These are phyloP conservation scores for Nicotiana tabacum DNA, from an alignment of 257 asterid genomes.

Conservation along the genomic window DNA sequence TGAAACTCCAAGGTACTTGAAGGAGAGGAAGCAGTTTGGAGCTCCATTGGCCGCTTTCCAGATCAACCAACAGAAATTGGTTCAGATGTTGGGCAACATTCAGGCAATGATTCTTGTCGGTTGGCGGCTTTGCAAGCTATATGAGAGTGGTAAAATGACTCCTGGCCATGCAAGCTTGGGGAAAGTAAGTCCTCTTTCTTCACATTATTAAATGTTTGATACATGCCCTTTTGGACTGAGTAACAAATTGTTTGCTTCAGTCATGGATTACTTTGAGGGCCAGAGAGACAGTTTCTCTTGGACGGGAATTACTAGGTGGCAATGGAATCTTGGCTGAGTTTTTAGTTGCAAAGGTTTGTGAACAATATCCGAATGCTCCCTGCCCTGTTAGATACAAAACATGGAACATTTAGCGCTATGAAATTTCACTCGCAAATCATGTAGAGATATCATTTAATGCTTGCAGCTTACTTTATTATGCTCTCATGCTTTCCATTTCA, in stretches of 20 bases:
- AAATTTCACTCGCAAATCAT: not conserved
- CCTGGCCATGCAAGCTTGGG: slow-evolving; percentile 96
- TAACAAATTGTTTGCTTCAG: slow-evolving; percentile 21
- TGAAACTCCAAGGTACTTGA: slow-evolving; percentile 58
- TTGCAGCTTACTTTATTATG: not conserved
- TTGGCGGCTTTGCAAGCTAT: slow-evolving; percentile 94
- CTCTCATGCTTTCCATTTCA: not conserved
- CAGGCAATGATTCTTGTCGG: slow-evolving; percentile 89
- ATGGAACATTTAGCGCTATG: no score
- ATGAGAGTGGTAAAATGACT: slow-evolving; percentile 91
- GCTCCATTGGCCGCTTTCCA: slow-evolving; percentile 96
- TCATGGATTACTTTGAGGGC: slow-evolving; percentile 79
- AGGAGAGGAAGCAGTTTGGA: slow-evolving; percentile 96
- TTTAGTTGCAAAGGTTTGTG: slow-evolving; percentile 77
- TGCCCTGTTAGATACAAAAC: not conserved
- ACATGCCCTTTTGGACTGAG: not conserved
- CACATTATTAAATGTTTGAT: not conserved
- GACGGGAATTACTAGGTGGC: slow-evolving; percentile 93
- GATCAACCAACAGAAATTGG: slow-evolving; percentile 82
- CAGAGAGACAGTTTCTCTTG: slow-evolving; percentile 81
- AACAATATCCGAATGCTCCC: not conserved
- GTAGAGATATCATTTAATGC: not conserved
- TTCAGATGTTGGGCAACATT: slow-evolving; percentile 73
- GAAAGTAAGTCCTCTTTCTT: slow-evolving; percentile 43
- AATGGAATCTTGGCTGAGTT: slow-evolving; percentile 75